Percentiles rank a stretch among this genome's conserved stretches.
phyloP scores from a whole-genome alignment of 2,329 filamentous ascomycete genomes.

The Ascochyta koolunga region DNA sequence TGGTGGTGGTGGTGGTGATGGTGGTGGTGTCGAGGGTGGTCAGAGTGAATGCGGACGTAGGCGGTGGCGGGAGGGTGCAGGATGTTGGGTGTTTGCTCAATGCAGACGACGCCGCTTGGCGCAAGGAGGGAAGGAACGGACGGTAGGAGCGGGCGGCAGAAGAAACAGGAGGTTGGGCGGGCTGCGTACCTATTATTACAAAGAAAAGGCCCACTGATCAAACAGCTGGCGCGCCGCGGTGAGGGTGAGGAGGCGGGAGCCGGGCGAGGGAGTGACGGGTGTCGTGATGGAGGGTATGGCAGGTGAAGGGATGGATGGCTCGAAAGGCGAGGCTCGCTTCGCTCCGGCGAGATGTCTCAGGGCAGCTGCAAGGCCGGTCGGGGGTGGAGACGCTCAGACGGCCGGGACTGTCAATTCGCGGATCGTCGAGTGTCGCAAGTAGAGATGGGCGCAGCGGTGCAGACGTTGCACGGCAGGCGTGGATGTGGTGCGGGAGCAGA shows the following conservation, averaged over 20 bases:
- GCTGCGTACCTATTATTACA: slow-evolving; percentile 41
- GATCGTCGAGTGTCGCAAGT: slow-evolving; percentile 29
- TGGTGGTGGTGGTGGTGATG: neutral
- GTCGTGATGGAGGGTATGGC: slow-evolving; percentile 12
- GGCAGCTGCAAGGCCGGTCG: slow-evolving; percentile 38
- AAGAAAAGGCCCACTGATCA: slow-evolving; percentile 12
- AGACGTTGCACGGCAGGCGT: slow-evolving; percentile 34
- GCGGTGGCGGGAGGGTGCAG: neutral
- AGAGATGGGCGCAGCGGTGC: slow-evolving; percentile 29
- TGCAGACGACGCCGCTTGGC: slow-evolving; percentile 17
- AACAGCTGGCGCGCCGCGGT: slow-evolving; percentile 5
- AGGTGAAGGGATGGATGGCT: slow-evolving; percentile 38
- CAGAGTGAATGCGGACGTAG: slow-evolving; percentile 1
- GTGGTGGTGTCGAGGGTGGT: neutral
- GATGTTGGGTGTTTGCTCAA: neutral
- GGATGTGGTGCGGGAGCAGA: neutral
- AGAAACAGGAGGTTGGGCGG: neutral
- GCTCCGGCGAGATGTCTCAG: slow-evolving; percentile 26
- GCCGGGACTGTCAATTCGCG: slow-evolving; percentile 23
- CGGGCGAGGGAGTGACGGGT: slow-evolving; percentile 9
- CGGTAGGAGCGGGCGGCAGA: slow-evolving; percentile 3
- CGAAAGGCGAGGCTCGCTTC: slow-evolving; percentile 39
- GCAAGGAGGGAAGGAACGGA: slow-evolving; percentile 13
- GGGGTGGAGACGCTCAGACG: slow-evolving; percentile 30
- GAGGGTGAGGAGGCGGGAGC: neutral